Evolutionary conservation across 2,329 filamentous ascomycete species (phyloP), one percentile per base, ranked within the genome.

Genomic region (Colletotrichum camelliae): DNA sequence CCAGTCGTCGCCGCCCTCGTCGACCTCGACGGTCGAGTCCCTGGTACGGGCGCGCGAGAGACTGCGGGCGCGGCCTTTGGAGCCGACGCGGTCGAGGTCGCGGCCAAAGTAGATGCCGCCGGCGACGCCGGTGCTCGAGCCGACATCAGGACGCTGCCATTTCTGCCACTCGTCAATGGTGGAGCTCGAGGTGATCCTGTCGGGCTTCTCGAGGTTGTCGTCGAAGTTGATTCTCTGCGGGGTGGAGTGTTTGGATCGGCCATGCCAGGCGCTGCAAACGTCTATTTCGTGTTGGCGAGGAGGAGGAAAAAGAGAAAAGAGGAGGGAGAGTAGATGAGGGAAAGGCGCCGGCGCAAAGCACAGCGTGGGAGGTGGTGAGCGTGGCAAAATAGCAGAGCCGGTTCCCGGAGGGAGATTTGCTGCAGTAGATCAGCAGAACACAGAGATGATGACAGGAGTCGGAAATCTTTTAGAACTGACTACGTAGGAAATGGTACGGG

Each of bases 1-100:
- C 82, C 83, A 83, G 9, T 83, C 82, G 15, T 80, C 80, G 6
- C 81, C 82, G 7, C 35, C 21, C 37, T 81, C 82, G 3, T 83
- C 82, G 24, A 77, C 77, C 43, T 83, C 81, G 12, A 70, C 75
- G 21, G 79, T 67, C 7, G 80, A 79, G 16, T 81, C 82, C 35
- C 77, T 68, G 2, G 78, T 79, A 1, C 80, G 75, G 1, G 70
- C 73, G 65, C 78, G 80, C 55, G 80, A 82, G 65, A 75, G 64
- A 55, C 79, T 80, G 35, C 78, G 79, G 37, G 77, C 77, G 29
- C 78, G 79, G 62, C 78, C 77, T n/a, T 77, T 76, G 35, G 78
- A 71, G 15, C 76, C 69, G 15, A 70, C 75, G 61, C 79, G 79
- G 24, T 31, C 52, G 21, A 77, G 60, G 27, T 76, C 71, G 7